Conservation (phyloP, 208 protist genomes). For the Wallacemonas sp. region DNA sequence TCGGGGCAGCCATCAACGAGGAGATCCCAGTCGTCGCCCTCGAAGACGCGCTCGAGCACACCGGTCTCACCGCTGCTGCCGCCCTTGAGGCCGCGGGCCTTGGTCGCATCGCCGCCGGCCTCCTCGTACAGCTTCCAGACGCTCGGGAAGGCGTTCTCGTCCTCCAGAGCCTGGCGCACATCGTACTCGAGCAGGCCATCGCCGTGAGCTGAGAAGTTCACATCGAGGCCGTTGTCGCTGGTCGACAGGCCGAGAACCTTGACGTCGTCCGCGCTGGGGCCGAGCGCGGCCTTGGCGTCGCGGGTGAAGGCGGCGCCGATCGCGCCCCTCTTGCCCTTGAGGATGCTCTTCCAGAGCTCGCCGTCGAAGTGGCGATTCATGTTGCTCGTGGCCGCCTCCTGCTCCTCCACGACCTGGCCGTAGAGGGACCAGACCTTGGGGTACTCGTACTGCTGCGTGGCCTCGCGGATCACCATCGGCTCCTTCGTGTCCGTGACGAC, state of each 20-base stretch:
- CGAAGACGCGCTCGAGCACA: slow-evolving; percentile 33
- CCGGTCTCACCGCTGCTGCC: neutral
- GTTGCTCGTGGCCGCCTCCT: slow-evolving; percentile 28
- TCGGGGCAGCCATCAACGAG: slow-evolving; percentile 28
- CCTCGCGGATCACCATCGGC: slow-evolving; percentile 24
- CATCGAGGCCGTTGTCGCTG: slow-evolving; percentile 31
- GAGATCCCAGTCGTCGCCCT: slow-evolving; percentile 50
- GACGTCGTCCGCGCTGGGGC: slow-evolving; percentile 17
- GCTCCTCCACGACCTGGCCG: slow-evolving; percentile 33
- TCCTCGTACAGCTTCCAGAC: slow-evolving; percentile 41
- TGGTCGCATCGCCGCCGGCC: slow-evolving; percentile 5
- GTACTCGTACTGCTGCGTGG: slow-evolving; percentile 38
- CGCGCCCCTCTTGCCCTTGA: slow-evolving; percentile 15
- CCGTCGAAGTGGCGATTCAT: slow-evolving; percentile 40
- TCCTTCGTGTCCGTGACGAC: slow-evolving; percentile 24
- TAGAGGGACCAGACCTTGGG: slow-evolving; percentile 49
- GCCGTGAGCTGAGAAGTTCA: slow-evolving; percentile 26
- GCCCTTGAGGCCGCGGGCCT: neutral
- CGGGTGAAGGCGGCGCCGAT: slow-evolving; percentile 27
- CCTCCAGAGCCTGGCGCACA: slow-evolving; percentile 27
- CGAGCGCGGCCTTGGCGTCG: slow-evolving; percentile 26
- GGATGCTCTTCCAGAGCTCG: slow-evolving; percentile 31
- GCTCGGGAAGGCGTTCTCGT: slow-evolving; percentile 18
- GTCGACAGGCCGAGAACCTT: slow-evolving; percentile 28
- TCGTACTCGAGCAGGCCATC: slow-evolving; percentile 28